phyloP scores from a whole-genome alignment of 164 flowering plant species.

The Berberis thunbergii region DNA sequence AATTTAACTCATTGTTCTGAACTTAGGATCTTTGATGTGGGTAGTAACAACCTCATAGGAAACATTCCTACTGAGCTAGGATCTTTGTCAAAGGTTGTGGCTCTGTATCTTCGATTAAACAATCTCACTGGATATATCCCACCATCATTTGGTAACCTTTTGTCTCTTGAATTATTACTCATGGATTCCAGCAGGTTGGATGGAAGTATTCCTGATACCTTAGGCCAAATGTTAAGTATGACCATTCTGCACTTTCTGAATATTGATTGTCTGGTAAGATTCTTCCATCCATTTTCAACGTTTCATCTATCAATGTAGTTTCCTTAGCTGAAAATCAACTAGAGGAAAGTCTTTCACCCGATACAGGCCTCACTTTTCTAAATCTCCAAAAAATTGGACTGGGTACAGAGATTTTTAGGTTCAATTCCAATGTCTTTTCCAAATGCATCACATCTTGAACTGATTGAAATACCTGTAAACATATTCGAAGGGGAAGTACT shows the following conservation, averaged over 20 bases:
- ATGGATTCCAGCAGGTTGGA: background rate
- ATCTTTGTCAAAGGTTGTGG: background rate
- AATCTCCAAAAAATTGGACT: background rate
- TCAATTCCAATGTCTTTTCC: background rate
- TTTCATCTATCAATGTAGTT: background rate
- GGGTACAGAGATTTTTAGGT: background rate
- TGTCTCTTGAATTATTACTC: background rate
- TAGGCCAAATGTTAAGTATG: background rate
- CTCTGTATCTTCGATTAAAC: background rate
- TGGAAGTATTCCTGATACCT: constrained; percentile 1
- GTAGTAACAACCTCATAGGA: background rate
- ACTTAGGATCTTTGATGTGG: background rate
- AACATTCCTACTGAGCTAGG: background rate
- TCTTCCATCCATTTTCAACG: constrained; percentile 5
- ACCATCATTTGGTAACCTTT: constrained; percentile 4
- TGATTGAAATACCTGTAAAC: no score
- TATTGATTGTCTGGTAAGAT: background rate
- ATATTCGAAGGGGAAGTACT: no score
- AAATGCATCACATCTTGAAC: background rate
- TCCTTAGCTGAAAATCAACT: background rate
- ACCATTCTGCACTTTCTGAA: background rate
- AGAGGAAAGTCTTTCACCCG: background rate
- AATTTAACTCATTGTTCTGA: background rate
- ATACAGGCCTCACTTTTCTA: background rate
- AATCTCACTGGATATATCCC: background rate